Percentiles rank a stretch among this genome's conserved stretches.
These are phyloP conservation scores for Saprolegnia diclina DNA, from an alignment of 352 stramenopile species.

Conservation along the genomic window DNA sequence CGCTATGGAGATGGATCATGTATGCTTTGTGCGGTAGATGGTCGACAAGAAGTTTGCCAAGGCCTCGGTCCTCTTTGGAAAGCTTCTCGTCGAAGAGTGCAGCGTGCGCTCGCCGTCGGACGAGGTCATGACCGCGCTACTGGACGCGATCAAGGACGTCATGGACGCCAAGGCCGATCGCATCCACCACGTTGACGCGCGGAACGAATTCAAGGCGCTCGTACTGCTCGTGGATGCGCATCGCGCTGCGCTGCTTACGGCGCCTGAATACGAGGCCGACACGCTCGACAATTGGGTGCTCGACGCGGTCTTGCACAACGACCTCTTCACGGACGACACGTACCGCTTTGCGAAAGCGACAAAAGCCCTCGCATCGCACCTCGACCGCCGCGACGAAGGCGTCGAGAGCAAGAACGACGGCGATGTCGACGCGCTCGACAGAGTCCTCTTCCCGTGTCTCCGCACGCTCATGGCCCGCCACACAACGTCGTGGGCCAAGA, in stretches of 20 bases:
- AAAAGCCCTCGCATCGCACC: constrained; percentile 50
- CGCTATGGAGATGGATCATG: background rate
- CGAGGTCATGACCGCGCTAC: constrained; percentile 41
- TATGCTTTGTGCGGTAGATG: constrained; percentile 31
- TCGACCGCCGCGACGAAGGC: constrained; percentile 34
- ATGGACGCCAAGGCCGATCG: constrained; percentile 36
- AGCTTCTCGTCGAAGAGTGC: constrained; percentile 44
- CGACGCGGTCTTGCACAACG: constrained; percentile 47
- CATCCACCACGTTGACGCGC: constrained; percentile 7
- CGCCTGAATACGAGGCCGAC: constrained; percentile 14
- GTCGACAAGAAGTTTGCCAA: constrained; percentile 75
- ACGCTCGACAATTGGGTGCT: constrained; percentile 46
- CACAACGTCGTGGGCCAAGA: constrained; percentile 47
- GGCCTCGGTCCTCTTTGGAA: constrained; percentile 48
- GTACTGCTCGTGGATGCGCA: constrained; percentile 41
- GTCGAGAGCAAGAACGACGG: constrained; percentile 12
- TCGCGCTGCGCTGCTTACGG: constrained; percentile 30
- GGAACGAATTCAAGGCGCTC: constrained; percentile 46
- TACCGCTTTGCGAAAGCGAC: constrained; percentile 70
- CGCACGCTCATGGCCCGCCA: constrained; percentile 55
- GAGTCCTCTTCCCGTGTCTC: constrained; percentile 52
- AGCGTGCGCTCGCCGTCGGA: constrained; percentile 1
- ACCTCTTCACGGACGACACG: constrained; percentile 77
- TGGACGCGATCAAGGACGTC: constrained; percentile 41
- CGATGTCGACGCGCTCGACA: constrained; percentile 1